Evolutionary conservation across 2,329 filamentous ascomycete genomes (phyloP), one percentile per base, ranked within the genome.

Genomic region (Blastomyces parvus): DNA sequence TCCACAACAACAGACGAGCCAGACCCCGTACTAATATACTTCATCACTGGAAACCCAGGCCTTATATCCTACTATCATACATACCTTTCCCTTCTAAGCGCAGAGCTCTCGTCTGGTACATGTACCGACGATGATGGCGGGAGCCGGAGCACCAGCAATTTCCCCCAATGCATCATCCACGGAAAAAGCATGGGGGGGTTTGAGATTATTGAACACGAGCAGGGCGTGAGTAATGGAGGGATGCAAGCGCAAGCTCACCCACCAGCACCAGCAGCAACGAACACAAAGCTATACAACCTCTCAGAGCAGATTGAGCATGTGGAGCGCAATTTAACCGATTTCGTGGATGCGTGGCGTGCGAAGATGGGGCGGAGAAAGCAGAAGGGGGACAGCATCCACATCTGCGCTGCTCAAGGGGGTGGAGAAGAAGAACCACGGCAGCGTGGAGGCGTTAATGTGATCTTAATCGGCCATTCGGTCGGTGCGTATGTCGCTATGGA

Each of bases 381-480:
- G 55, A 6, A 4, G 8, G 22, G 9, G 36, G 22, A 14, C 63
- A 68, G 1, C 22, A 38, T 30, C 27, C 27, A 5, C 8, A 14
- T 19, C 42, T 13, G 40, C 22, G 8, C 25, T 30, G 40, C 25
- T 48, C 38, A 33, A 59, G 7, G n/a, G 59, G 56, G 48, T 9
- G 33, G 8, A 33, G 30, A 33, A 33, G 30, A 33, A 33, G 30
- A 50, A 58, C n/a, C 50, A 61, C 27, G 59, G 53, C 42, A 62
- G 58, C 44, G 57, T 46, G 36, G 52, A 59, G 58, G 58, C 19
- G 62, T 73, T 5, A 75, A 76, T 59, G 82, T 91, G 22, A 79
- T 90, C 8, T 76, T 92, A 19, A 82, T 88, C 59, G 89, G 88
- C 3, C 89, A 92, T 74, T 90, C 88, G 0, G 86, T 92, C 0